Evolutionary conservation across 371 early-diverging fungal genomes (phyloP).

Genomic region (Parasitella parasitica): DNA sequence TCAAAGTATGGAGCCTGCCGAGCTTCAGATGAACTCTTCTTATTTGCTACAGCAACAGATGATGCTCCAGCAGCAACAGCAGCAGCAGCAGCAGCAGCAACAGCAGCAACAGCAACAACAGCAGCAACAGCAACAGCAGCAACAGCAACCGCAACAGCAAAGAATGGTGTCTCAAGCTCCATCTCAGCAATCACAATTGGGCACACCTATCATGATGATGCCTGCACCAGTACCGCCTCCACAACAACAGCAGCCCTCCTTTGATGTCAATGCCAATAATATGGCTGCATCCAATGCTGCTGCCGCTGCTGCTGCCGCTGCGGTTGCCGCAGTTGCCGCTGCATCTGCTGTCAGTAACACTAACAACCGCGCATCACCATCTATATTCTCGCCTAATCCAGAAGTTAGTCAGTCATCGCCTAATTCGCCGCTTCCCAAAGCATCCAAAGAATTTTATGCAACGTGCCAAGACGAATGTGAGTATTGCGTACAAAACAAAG

Average conservation of each 20-base stretch:
- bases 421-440: slow-evolving; percentile 4
- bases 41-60: background rate
- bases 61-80: slow-evolving; percentile 4
- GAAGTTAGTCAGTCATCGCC: background rate
- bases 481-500: background rate
- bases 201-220: background rate
- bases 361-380: background rate
- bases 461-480: slow-evolving; percentile 10
- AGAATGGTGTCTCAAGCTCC: background rate
- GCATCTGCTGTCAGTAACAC: background rate
- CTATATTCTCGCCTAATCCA: background rate
- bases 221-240: background rate
- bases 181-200: background rate
- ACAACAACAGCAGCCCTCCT: background rate
- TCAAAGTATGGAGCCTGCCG: slow-evolving; percentile 23
- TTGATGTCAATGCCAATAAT: background rate
- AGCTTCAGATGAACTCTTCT: background rate
- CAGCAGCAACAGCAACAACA: slow-evolving; percentile 14
- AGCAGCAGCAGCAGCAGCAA: slow-evolving; percentile 5
- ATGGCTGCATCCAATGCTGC: background rate
- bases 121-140: background rate
- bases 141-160: slow-evolving; percentile 1
- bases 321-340: background rate
- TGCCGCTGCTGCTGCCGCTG: background rate
- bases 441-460: slow-evolving; percentile 16